Base-by-base conservation (phyloP, 2,329 filamentous ascomycete genomes). In the Rhynchosporium agropyri region DNA sequence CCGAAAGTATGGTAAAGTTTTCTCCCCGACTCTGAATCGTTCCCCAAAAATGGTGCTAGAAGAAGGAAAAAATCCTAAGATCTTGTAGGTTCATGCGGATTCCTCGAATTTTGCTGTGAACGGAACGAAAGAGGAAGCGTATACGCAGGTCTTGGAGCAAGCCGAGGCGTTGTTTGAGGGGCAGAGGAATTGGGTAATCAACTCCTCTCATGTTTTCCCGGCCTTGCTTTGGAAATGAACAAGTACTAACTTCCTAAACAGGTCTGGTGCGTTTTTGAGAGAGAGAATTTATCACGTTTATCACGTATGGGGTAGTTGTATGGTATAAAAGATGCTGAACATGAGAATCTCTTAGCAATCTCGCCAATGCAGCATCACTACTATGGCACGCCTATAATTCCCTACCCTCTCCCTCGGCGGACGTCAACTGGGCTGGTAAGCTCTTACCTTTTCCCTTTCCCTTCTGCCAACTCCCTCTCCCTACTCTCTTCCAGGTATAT, bases 361-460 rank as follows among this genome's bases (percentile, higher is more conserved):
- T 92, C 54, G 81, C 90, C 68, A 95, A 94, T 74, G 78, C 87
- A 3, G 86, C 91, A 7, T 87, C 90, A 3, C 81, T 94, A 33
- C 80, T 94, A 67, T 94, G 90, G 88, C 89, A 95, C 72, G 89
- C 88, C 3, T 90, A 89, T 73, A 88, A 90, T 74, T 90, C 89
- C 8, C 80, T 94, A 13, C 83, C 86, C 1, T 75, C 79, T 0
- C 89, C 90, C 0, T 88, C 84, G 58, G 83, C 78, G 45, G 77
- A 84, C 15, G 89, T 91, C 28, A 94, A 95, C 76, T 95, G 91
- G 91, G 86, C 89, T 51, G 86, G 85, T 87, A 75, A 40, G 73
- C 56, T 26, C 59, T 38, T 26, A 26, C 40, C 42, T n/a, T 46
- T 31, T 58, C 28, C 29, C 33, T 20, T 63, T 45, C 40, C 36